These are phyloP conservation scores for Botryotinia globosa DNA, from an alignment of 2,329 filamentous ascomycete species.

Conservation along the genomic window DNA sequence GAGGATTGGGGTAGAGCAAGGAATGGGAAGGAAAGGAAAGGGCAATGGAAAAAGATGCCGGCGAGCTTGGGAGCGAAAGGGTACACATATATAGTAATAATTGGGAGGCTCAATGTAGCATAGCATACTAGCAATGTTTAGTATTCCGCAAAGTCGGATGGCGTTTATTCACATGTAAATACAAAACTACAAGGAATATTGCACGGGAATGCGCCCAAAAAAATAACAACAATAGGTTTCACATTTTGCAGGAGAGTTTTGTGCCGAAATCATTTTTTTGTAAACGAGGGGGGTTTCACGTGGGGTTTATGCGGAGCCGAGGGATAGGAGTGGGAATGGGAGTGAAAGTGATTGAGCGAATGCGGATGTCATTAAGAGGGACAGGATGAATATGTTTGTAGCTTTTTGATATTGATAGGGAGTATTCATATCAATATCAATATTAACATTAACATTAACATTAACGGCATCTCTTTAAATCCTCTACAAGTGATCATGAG, in stretches of 20 bases:
- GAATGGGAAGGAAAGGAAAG: background rate
- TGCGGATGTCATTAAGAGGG: too few species aligned
- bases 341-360: background rate
- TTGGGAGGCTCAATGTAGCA: constrained; percentile 1
- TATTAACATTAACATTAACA: too few species aligned
- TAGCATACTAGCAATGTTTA: background rate
- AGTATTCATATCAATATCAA: too few species aligned
- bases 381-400: too few species aligned
- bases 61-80: constrained; percentile 1
- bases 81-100: constrained; percentile 8
- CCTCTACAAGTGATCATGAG: too few species aligned
- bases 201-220: background rate
- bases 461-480: too few species aligned
- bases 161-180: background rate
- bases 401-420: too few species aligned
- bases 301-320: background rate
- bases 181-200: background rate
- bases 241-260: background rate
- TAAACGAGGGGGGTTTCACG: background rate
- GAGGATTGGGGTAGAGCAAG: background rate
- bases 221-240: background rate
- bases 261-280: background rate
- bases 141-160: background rate
- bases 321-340: background rate
- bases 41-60: background rate